Evolutionary conservation across 1,139 yeast genomes (phyloP), one percentile per base, ranked within the genome.

Genomic region (Scheffersomyces insectosa): DNA sequence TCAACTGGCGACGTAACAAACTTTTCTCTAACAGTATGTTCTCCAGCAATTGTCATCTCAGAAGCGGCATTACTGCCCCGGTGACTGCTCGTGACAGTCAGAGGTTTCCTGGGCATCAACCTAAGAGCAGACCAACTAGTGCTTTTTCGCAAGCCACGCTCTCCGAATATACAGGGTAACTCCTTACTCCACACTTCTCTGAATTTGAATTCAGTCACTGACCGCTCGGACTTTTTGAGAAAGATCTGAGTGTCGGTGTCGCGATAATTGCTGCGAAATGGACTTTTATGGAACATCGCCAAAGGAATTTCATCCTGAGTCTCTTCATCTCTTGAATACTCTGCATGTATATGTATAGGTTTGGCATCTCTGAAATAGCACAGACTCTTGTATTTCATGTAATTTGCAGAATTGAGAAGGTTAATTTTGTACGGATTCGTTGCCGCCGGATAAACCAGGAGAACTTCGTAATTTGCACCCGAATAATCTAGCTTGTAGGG

Each of bases 401-500:
- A 43, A 5, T 41, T 36, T 3, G 25, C n/a, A 6, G 32, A 27
- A 15, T 42, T 34, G 11, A 38, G 30, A 12, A 49, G 35, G 3
- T 46, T 47, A 1, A 58, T 39, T 42, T 59, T 54, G 33, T 39
- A 50, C 3, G 59, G 56, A n/a, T 42, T 47, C 32, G 58, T 44
- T 3, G 28, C 14, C 9, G 35, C 32, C 2, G 66, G 66, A 30
- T 49, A 44, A 16, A 36, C 29, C 35, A 36, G 31, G n/a, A 52
- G 31, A 20, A 47, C 43, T n/a, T 38, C 42, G 31, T 39, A 11
- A 20, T 43, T 42, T 10, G 40, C 35, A 13, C 46, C 35, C n/a
- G 72, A 54, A 44, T 61, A 74, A 42, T 71, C 66, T 56, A 73
- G 59, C 1, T 37, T 37, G 48, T 66, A 72, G 0, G 74, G 73